Conservation (phyloP, 331 rosid genomes). For the Malus hybrid region DNA sequence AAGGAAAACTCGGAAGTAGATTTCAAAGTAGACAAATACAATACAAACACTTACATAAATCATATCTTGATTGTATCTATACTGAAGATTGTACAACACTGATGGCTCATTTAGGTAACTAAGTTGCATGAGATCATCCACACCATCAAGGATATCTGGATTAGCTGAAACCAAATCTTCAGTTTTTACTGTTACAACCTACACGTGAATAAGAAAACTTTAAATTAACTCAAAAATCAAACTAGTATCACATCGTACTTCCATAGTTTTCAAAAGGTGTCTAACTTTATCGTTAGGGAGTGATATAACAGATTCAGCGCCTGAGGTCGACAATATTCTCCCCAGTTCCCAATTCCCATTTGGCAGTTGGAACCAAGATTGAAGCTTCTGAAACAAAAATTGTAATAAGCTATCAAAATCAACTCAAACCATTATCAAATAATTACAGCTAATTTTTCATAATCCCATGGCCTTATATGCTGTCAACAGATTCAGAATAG, state of each 20-base stretch:
- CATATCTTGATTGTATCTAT: slow-evolving; percentile 78
- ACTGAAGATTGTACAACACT: slow-evolving; percentile 78
- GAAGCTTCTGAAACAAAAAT: slow-evolving; percentile 63
- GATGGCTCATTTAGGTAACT: slow-evolving; percentile 96
- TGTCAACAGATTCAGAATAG: neutral
- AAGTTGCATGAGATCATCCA: slow-evolving; percentile 98
- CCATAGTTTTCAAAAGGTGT: slow-evolving; percentile 10
- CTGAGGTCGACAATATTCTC: slow-evolving; percentile 55
- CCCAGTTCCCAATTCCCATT: slow-evolving; percentile 85
- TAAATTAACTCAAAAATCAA: slow-evolving; percentile 5
- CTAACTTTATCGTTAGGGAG: slow-evolving; percentile 76
- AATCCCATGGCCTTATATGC: neutral
- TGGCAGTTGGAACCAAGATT: slow-evolving; percentile 88
- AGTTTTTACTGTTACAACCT: slow-evolving; percentile 72
- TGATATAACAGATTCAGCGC: slow-evolving; percentile 59
- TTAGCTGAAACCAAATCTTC: slow-evolving; percentile 81
- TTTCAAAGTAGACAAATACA: neutral
- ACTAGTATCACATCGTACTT: neutral
- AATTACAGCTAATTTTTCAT: neutral
- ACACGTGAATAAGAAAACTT: neutral
- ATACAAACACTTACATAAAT: slow-evolving; percentile 67
- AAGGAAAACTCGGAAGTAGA: neutral
- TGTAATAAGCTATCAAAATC: neutral
- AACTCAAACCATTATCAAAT: slow-evolving; percentile 6
- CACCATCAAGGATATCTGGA: slow-evolving; percentile 97